These are phyloP conservation scores for Colletotrichum paranaense DNA, from an alignment of 2,329 filamentous ascomycete species.

Conservation along the genomic window DNA sequence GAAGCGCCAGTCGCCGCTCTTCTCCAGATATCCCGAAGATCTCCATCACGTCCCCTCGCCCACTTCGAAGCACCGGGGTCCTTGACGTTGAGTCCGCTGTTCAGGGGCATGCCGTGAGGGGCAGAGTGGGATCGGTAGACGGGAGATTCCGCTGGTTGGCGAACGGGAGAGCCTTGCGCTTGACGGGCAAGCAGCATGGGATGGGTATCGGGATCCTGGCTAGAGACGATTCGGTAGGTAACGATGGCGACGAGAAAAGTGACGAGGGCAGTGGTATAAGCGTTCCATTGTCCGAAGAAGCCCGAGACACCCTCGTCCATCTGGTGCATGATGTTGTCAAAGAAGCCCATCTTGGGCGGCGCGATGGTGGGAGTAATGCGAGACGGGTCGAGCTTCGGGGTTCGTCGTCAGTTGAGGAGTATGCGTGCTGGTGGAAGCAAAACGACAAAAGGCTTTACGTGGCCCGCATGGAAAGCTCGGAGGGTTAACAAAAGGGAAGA, in stretches of 20 bases:
- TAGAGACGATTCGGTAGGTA: conserved; percentile 76
- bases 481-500: neutral
- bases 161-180: conserved; percentile 79
- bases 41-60: conserved; percentile 85
- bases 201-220: conserved; percentile 88
- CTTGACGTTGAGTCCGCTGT: conserved; percentile 83
- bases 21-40: conserved; percentile 92
- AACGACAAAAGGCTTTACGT: conserved; percentile 20
- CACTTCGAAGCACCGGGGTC: conserved; percentile 84
- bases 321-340: conserved; percentile 70
- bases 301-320: conserved; percentile 78
- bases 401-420: neutral
- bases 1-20: conserved; percentile 73
- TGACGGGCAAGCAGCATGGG: conserved; percentile 91
- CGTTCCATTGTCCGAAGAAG: conserved; percentile 83
- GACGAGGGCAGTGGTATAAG: conserved; percentile 79
- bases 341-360: conserved; percentile 50
- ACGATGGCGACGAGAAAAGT: conserved; percentile 75
- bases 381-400: neutral
- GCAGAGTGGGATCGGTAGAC: conserved; percentile 86
- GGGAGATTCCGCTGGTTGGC: conserved; percentile 86
- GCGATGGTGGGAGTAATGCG: neutral
- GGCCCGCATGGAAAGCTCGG: conserved; percentile 32
- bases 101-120: conserved; percentile 86
- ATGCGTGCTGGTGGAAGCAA: conserved; percentile 2